These are phyloP conservation scores for Tricholomella constricta DNA, from an alignment of 768 basidiomycete species.

Conservation along the genomic window DNA sequence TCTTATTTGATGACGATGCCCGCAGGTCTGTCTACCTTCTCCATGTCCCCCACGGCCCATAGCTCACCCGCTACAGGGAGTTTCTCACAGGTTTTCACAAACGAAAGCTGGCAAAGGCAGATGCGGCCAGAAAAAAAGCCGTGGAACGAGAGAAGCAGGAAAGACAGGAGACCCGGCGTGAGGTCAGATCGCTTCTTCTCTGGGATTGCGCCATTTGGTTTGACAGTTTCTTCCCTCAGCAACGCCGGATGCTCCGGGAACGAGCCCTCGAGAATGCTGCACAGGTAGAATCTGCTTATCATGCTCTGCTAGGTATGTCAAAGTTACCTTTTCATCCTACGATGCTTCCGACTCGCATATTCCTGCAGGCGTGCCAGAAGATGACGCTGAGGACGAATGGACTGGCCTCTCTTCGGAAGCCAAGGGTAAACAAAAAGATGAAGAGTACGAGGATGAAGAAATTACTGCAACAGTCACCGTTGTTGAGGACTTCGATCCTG, in stretches of 20 bases:
- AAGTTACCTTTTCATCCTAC: background rate
- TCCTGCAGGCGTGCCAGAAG: constrained; percentile 25
- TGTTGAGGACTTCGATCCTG: constrained; percentile 88
- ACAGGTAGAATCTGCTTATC: constrained; percentile 75
- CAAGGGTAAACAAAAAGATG: constrained; percentile 48
- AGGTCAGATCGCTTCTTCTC: constrained; percentile 50
- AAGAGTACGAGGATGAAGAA: constrained; percentile 83
- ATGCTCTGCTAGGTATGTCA: constrained; percentile 46
- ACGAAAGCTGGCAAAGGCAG: constrained; percentile 82
- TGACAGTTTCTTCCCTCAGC: constrained; percentile 44
- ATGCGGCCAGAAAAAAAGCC: constrained; percentile 73
- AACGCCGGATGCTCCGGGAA: constrained; percentile 76
- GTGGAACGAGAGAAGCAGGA: constrained; percentile 77
- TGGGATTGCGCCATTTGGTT: constrained; percentile 15
- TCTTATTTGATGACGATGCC: constrained; percentile 87
- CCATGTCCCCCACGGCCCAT: constrained; percentile 2
- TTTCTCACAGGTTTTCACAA: constrained; percentile 94
- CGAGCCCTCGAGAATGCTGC: constrained; percentile 77
- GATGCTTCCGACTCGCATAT: constrained; percentile 12
- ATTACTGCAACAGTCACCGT: constrained; percentile 88
- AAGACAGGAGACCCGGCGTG: constrained; percentile 70
- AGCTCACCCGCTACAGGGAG: constrained; percentile 52
- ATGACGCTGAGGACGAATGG: constrained; percentile 53
- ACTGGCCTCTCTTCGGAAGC: constrained; percentile 38
- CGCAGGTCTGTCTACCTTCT: constrained; percentile 59